Percentiles rank a stretch among this genome's conserved stretches.
phyloP scores from a whole-genome alignment of 768 basidiomycete genomes.

The Sutorius australiensis region DNA sequence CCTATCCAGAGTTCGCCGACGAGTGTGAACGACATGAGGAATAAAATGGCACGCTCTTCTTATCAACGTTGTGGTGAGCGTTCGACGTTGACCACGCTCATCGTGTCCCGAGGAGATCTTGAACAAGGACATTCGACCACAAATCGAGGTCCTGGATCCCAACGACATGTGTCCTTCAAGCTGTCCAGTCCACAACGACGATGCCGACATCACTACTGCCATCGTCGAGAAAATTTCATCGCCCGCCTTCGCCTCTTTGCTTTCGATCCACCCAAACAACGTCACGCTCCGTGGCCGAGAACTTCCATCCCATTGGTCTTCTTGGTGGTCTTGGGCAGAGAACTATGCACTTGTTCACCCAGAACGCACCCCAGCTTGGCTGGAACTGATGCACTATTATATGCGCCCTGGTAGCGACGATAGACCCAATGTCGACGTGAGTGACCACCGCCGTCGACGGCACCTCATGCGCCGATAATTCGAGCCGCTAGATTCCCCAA shows the following conservation, averaged over 20 bases:
- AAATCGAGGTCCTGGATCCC: neutral
- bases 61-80: neutral
- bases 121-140: neutral
- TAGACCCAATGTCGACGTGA: conserved; percentile 11
- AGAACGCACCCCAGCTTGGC: conserved; percentile 19
- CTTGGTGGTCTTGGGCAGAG: conserved; percentile 39
- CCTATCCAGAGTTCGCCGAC: neutral
- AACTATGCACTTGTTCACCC: conserved; percentile 12
- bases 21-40: conserved; percentile 2
- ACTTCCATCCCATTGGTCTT: conserved; percentile 23
- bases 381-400: conserved; percentile 24
- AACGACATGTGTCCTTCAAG: neutral
- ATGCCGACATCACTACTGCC: conserved; percentile 4
- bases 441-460: neutral
- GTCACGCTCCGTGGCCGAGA: conserved; percentile 21
- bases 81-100: neutral
- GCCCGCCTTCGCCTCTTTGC: conserved; percentile 30
- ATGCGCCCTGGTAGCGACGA: conserved; percentile 13
- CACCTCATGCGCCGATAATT: neutral
- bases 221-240: conserved; percentile 21
- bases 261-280: conserved; percentile 50
- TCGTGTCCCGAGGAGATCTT: neutral
- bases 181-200: neutral
- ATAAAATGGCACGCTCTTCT: neutral
- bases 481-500: conserved; percentile 19